A percentile compares a stretch with the other conserved stretches of the same genome.
Conservation (phyloP, 805 yeast genomes). For the Saturnispora hagleri region DNA sequence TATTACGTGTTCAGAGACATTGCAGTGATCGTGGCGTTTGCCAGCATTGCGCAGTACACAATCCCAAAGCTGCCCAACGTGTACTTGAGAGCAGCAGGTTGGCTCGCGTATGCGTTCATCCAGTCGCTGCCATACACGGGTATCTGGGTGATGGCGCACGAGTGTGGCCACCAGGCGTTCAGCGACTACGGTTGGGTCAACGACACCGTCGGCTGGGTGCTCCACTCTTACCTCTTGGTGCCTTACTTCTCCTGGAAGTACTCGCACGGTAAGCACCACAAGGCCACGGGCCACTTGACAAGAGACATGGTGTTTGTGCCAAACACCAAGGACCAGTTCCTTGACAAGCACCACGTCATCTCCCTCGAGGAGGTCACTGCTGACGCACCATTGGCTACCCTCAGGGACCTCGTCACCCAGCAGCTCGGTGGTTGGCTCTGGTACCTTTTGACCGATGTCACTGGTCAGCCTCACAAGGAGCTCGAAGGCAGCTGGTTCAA, state of each 20-base stretch:
- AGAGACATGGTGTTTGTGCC: conserved; percentile 87
- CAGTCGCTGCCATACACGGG: conserved; percentile 71
- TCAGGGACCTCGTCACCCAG: conserved; percentile 48
- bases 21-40: conserved; percentile 37
- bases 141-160: conserved; percentile 81
- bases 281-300: conserved; percentile 75
- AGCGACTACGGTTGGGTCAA: conserved; percentile 63
- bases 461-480: conserved; percentile 59
- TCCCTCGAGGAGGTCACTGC: conserved; percentile 48
- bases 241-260: conserved; percentile 86
- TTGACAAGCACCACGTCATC: conserved; percentile 22
- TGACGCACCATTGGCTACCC: conserved; percentile 66
- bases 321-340: conserved; percentile 49
- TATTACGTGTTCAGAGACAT: conserved; percentile 64
- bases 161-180: conserved; percentile 87
- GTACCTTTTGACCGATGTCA: conserved; percentile 59
- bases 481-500: conserved; percentile 22
- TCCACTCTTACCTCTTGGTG: conserved; percentile 70
- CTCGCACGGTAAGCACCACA: conserved; percentile 81
- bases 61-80: conserved; percentile 42
- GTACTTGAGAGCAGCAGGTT: conserved; percentile 41
- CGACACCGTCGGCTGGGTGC: conserved; percentile 74
- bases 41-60: conserved; percentile 42
- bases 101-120: conserved; percentile 46
- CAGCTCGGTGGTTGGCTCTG: conserved; percentile 73